Evolutionary conservation across 371 early-diverging fungal genomes (phyloP), one percentile per base, ranked within the genome.

Genomic region (Mucor irregularis): DNA sequence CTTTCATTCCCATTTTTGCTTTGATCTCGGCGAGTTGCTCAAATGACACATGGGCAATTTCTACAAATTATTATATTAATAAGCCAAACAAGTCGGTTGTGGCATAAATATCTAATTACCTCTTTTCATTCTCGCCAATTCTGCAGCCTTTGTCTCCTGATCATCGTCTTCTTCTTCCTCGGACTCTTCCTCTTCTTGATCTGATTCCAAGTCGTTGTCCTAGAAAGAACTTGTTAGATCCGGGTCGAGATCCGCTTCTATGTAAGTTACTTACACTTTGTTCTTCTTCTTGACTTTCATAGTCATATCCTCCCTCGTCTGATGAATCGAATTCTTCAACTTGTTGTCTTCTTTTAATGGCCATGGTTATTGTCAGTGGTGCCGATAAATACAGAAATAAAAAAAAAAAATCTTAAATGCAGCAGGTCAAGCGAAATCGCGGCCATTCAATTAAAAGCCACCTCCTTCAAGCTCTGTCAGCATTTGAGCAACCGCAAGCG

Each of bases 1-100:
- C 65, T 33, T 69, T 68, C 30, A 61, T 34, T 34, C 56, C 58
- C 55, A 90, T 73, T 50, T 89, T 88, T 58, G 76, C 73, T 69
- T 90, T 86, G 17, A 91, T 83, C 52, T 89, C 85, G 31, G 90
- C 80, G 38, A 91, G 69, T 50, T 90, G 84, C 60, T 85, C 89
- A 62, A 93, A 90, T 9, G 92, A 87, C n/a, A 91, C 86, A 49
- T 87, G 86, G 2, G 91, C 86, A 4, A 93, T 81, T 69, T 81
- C 85, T 81, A 56, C 13, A 21, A 9, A 37, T 29, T 16, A 17
- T 2, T n/a, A 22, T 17, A 24, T 2, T 34, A 46, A n/a, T n/a
- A n/a, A n/a, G n/a, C n/a, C n/a, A n/a, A n/a, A n/a, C n/a, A n/a
- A n/a, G n/a, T n/a, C n/a, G n/a, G n/a, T n/a, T n/a, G 49, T 25